These are phyloP conservation scores for Adiantum capillusveneris DNA, from an alignment of 75 land plant species.

Conservation along the genomic window DNA sequence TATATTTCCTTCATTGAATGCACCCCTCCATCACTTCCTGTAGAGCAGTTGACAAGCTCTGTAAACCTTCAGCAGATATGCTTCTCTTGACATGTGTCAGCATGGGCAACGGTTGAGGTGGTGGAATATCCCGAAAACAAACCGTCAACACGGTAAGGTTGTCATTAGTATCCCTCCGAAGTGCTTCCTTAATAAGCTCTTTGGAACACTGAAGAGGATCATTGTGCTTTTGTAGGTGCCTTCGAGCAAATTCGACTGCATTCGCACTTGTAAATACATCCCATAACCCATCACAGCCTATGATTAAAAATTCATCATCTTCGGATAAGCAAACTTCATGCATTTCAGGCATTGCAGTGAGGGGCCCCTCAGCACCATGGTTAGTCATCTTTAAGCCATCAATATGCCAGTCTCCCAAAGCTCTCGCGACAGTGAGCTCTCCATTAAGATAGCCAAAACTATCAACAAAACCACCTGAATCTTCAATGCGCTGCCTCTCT, in stretches of 20 bases:
- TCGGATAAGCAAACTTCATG: constrained; percentile 34
- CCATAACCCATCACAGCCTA: constrained; percentile 84
- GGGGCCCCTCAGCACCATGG: constrained; percentile 47
- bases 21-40: too few species aligned
- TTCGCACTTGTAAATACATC: constrained; percentile 75
- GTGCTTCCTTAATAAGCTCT: constrained; percentile 68
- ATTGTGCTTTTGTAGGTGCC: constrained; percentile 59
- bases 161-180: constrained; percentile 52
- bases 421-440: constrained; percentile 68
- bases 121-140: constrained; percentile 61
- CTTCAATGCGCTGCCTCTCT: constrained; percentile 58
- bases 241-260: constrained; percentile 65
- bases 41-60: too few species aligned
- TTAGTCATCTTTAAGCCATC: constrained; percentile 42
- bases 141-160: constrained; percentile 81
- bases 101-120: constrained; percentile 24
- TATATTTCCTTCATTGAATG: too few species aligned
- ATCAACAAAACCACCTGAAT: constrained; percentile 62
- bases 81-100: not conserved
- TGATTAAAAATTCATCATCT: constrained; percentile 52
- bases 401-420: constrained; percentile 83
- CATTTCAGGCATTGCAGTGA: constrained; percentile 64
- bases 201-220: constrained; percentile 76
- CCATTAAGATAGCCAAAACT: constrained; percentile 61
- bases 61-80: too few species aligned